Evolutionary conservation across 2,329 filamentous ascomycete species (phyloP).

Genomic region (Pseudocercospora fijiensis): DNA sequence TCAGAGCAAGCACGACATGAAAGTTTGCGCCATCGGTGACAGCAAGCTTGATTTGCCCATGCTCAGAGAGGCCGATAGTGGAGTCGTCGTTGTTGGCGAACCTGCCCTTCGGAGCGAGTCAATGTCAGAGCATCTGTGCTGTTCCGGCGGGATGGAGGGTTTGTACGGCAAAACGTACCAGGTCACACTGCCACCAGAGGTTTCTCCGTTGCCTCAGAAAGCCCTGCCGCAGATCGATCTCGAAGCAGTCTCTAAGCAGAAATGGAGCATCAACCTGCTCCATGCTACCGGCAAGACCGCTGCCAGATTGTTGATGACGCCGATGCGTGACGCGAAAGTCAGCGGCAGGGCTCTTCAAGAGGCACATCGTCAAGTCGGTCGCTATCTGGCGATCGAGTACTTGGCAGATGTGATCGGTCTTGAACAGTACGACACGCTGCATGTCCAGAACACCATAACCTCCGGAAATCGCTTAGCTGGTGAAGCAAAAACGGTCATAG

Average conservation of each 20-base stretch:
- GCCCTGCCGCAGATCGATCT: conserved; percentile 37
- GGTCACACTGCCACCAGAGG: conserved; percentile 45
- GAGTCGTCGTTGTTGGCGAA: conserved; percentile 57
- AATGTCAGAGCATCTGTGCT: conserved; percentile 48
- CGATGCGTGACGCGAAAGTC: conserved; percentile 53
- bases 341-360: conserved; percentile 50
- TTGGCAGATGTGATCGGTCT: conserved; percentile 52
- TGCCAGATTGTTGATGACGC: conserved; percentile 54
- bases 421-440: conserved; percentile 50
- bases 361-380: conserved; percentile 52
- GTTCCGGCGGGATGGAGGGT: conserved; percentile 15
- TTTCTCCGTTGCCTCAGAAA: conserved; percentile 43
- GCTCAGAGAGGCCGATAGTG: conserved; percentile 54
- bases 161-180: conserved; percentile 47
- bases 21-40: conserved; percentile 61
- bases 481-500: conserved; percentile 54
- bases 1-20: conserved; percentile 34
- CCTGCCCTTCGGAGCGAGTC: conserved; percentile 48
- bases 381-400: conserved; percentile 55
- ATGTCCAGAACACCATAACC: conserved; percentile 53
- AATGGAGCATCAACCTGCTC: conserved; percentile 26
- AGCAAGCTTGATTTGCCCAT: conserved; percentile 60
- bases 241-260: conserved; percentile 40
- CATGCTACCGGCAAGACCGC: conserved; percentile 47
- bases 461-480: conserved; percentile 49